Percentiles rank a stretch among this genome's conserved stretches.
Conservation (phyloP, 2,329 filamentous ascomycete species). For the Phialophora tarda region DNA sequence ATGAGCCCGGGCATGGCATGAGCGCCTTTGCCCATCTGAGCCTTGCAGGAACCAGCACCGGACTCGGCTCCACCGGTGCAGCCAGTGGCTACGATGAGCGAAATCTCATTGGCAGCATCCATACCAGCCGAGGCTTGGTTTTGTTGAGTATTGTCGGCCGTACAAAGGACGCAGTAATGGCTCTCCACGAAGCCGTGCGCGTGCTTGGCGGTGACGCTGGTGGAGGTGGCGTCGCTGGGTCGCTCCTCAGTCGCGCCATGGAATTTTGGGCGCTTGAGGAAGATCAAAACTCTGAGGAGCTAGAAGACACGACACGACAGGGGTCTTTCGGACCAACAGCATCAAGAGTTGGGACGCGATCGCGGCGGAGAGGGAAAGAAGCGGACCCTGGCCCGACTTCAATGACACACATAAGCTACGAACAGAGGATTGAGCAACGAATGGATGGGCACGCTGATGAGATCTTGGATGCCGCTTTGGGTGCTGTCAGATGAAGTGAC, state of each 20-base stretch:
- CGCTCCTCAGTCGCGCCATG: constrained; percentile 51
- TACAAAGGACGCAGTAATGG: constrained; percentile 76
- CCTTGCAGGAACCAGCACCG: constrained; percentile 25
- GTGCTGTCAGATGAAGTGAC: constrained; percentile 23
- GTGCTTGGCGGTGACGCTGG: constrained; percentile 55
- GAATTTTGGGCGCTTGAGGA: constrained; percentile 55
- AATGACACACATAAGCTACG: constrained; percentile 22
- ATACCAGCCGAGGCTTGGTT: constrained; percentile 71
- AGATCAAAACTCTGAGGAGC: constrained; percentile 35
- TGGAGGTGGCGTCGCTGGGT: constrained; percentile 54
- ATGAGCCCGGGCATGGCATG: constrained; percentile 31
- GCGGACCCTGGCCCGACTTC: constrained; percentile 3
- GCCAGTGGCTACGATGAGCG: constrained; percentile 56
- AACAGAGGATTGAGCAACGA: constrained; percentile 31
- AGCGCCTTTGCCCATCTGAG: constrained; percentile 34
- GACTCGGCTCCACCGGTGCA: constrained; percentile 42
- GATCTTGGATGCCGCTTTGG: constrained; percentile 48
- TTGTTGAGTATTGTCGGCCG: constrained; percentile 74
- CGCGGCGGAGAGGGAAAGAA: constrained; percentile 28
- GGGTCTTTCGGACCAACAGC: constrained; percentile 11
- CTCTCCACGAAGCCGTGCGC: constrained; percentile 74
- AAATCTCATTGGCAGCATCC: constrained; percentile 53
- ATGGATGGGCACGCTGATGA: constrained; percentile 52
- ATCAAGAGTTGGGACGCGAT: constrained; percentile 14
- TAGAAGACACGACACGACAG: constrained; percentile 20